Base-by-base conservation (phyloP, 2,329 filamentous ascomycete species). In the Apiospora sp. region DNA sequence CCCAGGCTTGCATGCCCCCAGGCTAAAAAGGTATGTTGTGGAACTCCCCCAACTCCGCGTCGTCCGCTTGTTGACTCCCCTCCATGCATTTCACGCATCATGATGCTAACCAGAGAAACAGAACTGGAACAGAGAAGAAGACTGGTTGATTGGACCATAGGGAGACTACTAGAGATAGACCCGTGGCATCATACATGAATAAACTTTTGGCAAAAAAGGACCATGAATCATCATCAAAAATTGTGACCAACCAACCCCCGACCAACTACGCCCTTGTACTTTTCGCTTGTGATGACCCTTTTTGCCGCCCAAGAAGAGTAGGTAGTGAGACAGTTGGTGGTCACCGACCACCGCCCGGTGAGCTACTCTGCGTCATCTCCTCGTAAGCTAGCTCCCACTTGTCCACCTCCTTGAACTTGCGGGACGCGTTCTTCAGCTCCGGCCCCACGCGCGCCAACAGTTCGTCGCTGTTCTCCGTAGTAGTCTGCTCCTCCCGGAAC, bases 381-480 rank as follows among this genome's bases (percentile, higher is more conserved):
- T 93, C 91, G 80, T 89, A 93, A 69, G 90, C 89, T 74, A 93
- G 82, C 81, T 91, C 86, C 90, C 91, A 93, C 81, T 87, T 84
- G 79, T 93, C 91, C 54, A 93, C 91, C 81, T 93, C 91, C 79
- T 88, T 86, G 77, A 93, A 93, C 81, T 92, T 92, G 79, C 84
- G 86, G 13, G 85, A 85, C 54, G 90, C 89, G 69, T 86, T 84
- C 81, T 88, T 89, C 74, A 93, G 83, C 83, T 91, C 90, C 58
- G 87, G 81, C 34, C 86, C 83, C 68, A 86, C 79, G 8, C 83
- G 80, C 68, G 80, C 80, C 72, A 83, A 79, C 78, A 83, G 51
- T 75, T 81, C 76, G 78, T 81, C 77, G 75, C 83, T 82, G 77
- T 80, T 80, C 69, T 81, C 76, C 74, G 81, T 82, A 30, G 27